These are phyloP conservation scores for Durio zibethinus DNA, from an alignment of 345 rosid genomes.

Conservation along the genomic window DNA sequence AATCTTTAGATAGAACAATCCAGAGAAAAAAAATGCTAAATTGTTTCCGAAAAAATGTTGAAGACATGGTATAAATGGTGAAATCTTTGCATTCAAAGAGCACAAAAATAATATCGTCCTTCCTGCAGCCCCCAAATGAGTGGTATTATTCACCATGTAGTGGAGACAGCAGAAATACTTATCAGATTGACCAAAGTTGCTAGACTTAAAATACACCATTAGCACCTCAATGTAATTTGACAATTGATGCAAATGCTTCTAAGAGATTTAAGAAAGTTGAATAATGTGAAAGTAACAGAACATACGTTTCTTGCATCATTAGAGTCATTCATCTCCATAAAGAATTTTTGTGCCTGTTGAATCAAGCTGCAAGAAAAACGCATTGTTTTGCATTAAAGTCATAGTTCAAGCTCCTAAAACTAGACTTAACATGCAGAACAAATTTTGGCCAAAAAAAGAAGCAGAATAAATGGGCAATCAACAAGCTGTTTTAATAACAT, in stretches of 20 bases:
- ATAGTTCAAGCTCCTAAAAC: conserved; percentile 15
- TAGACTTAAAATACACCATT: conserved; percentile 6
- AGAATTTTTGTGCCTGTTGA: conserved; percentile 68
- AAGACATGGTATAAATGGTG: not conserved
- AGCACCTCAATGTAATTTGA: not conserved
- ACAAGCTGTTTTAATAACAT: not conserved
- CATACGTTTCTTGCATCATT: conserved; percentile 67
- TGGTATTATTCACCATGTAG: not conserved
- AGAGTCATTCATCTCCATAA: conserved; percentile 53
- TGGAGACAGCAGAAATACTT: not conserved
- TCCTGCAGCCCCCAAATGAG: not conserved
- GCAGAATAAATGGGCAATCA: not conserved
- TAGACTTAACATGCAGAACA: not conserved
- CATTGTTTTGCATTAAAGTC: conserved; percentile 7
- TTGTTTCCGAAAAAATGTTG: not conserved
- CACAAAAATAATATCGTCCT: not conserved
- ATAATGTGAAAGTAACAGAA: conserved; percentile 16
- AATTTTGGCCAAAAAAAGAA: no score
- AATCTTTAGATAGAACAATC: not conserved
- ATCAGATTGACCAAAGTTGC: not conserved
- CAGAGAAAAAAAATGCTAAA: not conserved
- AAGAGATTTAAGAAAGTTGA: not conserved
- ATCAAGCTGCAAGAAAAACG: conserved; percentile 49
- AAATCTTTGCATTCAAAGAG: not conserved
- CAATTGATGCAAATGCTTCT: not conserved